Base-by-base conservation (phyloP, 2,329 filamentous ascomycete species). In the Cylindrodendrum hubeiense region DNA sequence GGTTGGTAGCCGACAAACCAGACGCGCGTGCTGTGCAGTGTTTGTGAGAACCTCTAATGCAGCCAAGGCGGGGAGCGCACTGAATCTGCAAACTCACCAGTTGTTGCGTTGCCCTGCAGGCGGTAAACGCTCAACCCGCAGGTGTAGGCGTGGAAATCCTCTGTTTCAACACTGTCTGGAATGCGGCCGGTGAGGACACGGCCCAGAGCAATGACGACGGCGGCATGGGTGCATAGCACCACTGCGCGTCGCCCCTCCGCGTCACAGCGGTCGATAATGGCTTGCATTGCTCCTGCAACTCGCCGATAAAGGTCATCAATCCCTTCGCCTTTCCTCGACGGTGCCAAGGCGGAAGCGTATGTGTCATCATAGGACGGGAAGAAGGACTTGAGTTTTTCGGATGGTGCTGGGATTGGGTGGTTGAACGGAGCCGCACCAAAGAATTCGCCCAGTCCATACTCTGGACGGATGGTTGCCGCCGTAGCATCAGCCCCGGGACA, bases 181-280 rank as follows among this genome's bases (percentile, higher is more conserved):
- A 95, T 90, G 21, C 79, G 74, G 0, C 94, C 94, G 2, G 95
- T 98, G 72, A 99, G 82, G 1, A 89, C 90, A 43, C 96, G 87
- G 1, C 95, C 95, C 70, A 96, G 87, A 9, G 93, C 91, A 76
- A 99, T 98, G 74, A 98, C 87, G 12, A 91, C 89, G 4, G 96
- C 96, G 2, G 96, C 96, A 82, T 99, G 96, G 1, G 93, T 92
- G 80, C 93, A 97, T 41, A 99, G 85, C 43, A 98, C 79, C 24
- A 97, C 85, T 0, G 93, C 87, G 72, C 87, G 89, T 41, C 87
- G 84, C n/a, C 89, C 88, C 52, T 92, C 85, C n/a, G 80, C 79
- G 76, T 98, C 94, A 64, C 93, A 90, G 57, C 89, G 86, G 28
- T 86, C 84, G 70, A 98, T 91, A 70, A 98, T 89, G 50, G 86